These are phyloP conservation scores for Mycena latifolia DNA, from an alignment of 768 basidiomycete species.

Conservation along the genomic window DNA sequence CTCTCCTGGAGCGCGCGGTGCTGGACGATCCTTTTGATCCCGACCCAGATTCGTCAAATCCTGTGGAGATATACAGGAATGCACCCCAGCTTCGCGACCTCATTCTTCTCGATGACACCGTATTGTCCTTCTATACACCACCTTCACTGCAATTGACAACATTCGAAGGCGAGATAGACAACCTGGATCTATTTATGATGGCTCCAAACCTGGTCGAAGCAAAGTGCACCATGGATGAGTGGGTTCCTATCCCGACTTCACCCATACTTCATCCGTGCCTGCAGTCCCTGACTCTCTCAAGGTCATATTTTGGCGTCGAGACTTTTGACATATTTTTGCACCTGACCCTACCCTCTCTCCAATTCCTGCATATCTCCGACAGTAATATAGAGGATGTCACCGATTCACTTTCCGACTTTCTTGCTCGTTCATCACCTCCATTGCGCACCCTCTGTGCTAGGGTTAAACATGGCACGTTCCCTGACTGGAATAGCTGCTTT, in stretches of 20 bases:
- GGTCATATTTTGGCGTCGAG: too few relatives aligned
- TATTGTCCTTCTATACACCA: neutral
- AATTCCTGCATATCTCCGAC: too few relatives aligned
- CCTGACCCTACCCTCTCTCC: too few relatives aligned
- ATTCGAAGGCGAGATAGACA: neutral
- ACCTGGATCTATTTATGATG: neutral
- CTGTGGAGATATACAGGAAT: neutral
- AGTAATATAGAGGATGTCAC: too few relatives aligned
- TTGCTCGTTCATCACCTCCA: too few relatives aligned
- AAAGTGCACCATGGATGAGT: neutral
- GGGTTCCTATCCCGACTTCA: neutral
- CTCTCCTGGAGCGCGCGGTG: constrained; percentile 2
- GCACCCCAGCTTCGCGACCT: constrained; percentile 7
- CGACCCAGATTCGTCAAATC: neutral
- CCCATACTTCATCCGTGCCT: neutral
- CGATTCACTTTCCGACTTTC: too few relatives aligned
- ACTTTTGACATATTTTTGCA: too few relatives aligned
- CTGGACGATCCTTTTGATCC: neutral
- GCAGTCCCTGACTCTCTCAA: too few relatives aligned
- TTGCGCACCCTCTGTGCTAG: too few relatives aligned
- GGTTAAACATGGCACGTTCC: too few relatives aligned
- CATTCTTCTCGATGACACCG: neutral
- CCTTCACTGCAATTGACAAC: constrained; percentile 6
- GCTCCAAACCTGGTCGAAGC: constrained; percentile 6
- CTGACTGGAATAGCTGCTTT: too few relatives aligned